Conservation (phyloP, 495 filamentous ascomycete genomes). For the Hypoxylon intermedium region DNA sequence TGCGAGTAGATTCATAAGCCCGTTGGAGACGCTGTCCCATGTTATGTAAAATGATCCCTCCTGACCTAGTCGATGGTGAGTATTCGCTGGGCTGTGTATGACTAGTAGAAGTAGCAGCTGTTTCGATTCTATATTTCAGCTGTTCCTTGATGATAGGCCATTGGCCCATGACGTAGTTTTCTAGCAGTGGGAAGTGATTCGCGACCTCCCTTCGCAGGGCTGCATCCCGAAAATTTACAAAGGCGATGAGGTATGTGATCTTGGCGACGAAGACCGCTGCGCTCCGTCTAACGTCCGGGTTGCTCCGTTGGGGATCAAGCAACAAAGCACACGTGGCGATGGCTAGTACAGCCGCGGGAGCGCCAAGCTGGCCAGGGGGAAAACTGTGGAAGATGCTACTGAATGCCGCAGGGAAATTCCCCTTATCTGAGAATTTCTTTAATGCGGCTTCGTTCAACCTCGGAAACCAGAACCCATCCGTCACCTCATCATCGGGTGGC, state of each 20-base stretch:
- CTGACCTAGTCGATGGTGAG: neutral
- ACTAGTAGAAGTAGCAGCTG: slow-evolving; percentile 19
- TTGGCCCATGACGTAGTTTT: slow-evolving; percentile 27
- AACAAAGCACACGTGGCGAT: slow-evolving; percentile 54
- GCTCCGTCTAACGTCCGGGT: slow-evolving; percentile 9
- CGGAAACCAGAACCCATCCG: slow-evolving; percentile 35
- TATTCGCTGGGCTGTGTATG: slow-evolving; percentile 10
- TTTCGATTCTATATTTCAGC: slow-evolving; percentile 5
- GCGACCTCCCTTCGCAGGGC: slow-evolving; percentile 5
- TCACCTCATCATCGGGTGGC: slow-evolving; percentile 14
- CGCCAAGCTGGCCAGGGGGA: slow-evolving; percentile 29
- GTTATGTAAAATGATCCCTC: neutral
- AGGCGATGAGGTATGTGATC: slow-evolving; percentile 30
- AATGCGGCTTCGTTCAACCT: slow-evolving; percentile 20
- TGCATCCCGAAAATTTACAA: slow-evolving; percentile 18
- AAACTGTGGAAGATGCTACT: slow-evolving; percentile 44
- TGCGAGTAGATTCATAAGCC: slow-evolving; percentile 1
- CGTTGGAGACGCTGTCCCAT: slow-evolving; percentile 9
- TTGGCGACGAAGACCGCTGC: slow-evolving; percentile 37
- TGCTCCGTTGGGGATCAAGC: slow-evolving; percentile 40
- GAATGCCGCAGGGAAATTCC: slow-evolving; percentile 40
- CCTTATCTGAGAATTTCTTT: slow-evolving; percentile 11
- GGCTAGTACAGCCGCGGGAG: slow-evolving; percentile 40
- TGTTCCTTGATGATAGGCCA: slow-evolving; percentile 32
- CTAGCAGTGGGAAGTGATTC: slow-evolving; percentile 21